Evolutionary conservation across 176 grass and related monocot species (phyloP), one percentile per base, ranked within the genome.

Genomic region (Poa annua): DNA sequence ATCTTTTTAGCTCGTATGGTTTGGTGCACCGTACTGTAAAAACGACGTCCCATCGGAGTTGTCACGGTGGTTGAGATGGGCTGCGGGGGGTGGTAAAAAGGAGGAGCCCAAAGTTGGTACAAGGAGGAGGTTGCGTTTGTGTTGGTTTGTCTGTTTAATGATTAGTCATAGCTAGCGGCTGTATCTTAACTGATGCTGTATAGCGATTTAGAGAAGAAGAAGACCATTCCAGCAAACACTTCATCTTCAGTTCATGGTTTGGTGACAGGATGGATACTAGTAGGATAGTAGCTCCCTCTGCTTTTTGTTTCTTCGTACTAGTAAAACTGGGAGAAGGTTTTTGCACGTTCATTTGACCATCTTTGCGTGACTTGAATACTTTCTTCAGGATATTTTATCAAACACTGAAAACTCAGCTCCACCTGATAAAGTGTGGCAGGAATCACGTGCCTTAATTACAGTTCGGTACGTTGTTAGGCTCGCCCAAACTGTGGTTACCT

Each of bases 41-140:
- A 52, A 75, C 22, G 21, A 69, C 50, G 8, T 79, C 48, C 26
- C 22, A 53, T 29, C 19, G 51, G 16, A 57, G 26, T 4, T 78
- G 48, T 79, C 86, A 69, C 11, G 70, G 83, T 56, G 49, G 88
- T 45, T 89, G 45, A 8, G 70, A 2, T 0, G 4, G 35, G 0
- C 3, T 16, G 6, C 3, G 10, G 15, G 10, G 15, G 49, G 42
- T 76, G 7, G 42, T 76, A 7, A 68, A 69, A 72, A 49, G 13
- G 7, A 26, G 17, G 62, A 9, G 32, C 52, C 19, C 20, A 16
- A 3, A 41, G 47, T 19, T 54, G 34, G 66, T n/a, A 1, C 3
- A 11, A 38, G n/a, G 45, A 29, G 63, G 41, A 42, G 57, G 6
- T 55, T 41, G 5, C 38, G 6, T 39, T 39, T 39, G n/a, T 2